A percentile compares a stretch with the other conserved stretches of the same genome.
Evolutionary conservation across 768 basidiomycete genomes (phyloP).

Genomic region (Cystobasidium tubakii): DNA sequence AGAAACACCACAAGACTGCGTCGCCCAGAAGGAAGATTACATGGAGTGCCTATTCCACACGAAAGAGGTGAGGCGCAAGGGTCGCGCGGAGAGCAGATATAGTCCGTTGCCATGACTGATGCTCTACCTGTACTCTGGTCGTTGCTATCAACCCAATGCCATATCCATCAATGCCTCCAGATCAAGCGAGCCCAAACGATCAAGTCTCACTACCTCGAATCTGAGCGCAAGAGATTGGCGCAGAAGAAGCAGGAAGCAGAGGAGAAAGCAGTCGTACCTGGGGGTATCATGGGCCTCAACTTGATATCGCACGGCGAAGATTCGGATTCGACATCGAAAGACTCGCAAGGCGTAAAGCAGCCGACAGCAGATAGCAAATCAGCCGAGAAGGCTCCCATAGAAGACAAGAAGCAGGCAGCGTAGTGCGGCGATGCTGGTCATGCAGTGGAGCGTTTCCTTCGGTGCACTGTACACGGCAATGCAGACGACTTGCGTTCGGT

Average conservation of each 20-base stretch:
- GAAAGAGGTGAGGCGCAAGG: slow-evolving; percentile 66
- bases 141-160: neutral
- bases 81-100: neutral
- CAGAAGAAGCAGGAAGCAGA: slow-evolving; percentile 64
- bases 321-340: neutral
- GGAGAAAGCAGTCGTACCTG: slow-evolving; percentile 5
- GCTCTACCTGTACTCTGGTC: neutral
- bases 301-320: slow-evolving; percentile 1
- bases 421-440: neutral
- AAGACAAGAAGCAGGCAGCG: neutral
- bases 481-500: too few relatives aligned
- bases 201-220: slow-evolving; percentile 52
- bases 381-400: slow-evolving; percentile 6
- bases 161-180: slow-evolving; percentile 45
- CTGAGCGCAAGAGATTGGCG: slow-evolving; percentile 61
- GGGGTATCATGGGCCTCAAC: slow-evolving; percentile 25
- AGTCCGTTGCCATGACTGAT: neutral
- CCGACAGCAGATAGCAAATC: neutral
- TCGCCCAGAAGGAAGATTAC: slow-evolving; percentile 71
- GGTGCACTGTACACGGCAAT: too few relatives aligned
- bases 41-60: slow-evolving; percentile 82
- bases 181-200: slow-evolving; percentile 52
- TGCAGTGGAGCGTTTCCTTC: too few relatives aligned
- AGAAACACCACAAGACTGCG: slow-evolving; percentile 68
- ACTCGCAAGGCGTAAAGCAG: slow-evolving; percentile 2